phyloP scores from a whole-genome alignment of 78 protist genomes.

The Protostelium mycophagum region DNA sequence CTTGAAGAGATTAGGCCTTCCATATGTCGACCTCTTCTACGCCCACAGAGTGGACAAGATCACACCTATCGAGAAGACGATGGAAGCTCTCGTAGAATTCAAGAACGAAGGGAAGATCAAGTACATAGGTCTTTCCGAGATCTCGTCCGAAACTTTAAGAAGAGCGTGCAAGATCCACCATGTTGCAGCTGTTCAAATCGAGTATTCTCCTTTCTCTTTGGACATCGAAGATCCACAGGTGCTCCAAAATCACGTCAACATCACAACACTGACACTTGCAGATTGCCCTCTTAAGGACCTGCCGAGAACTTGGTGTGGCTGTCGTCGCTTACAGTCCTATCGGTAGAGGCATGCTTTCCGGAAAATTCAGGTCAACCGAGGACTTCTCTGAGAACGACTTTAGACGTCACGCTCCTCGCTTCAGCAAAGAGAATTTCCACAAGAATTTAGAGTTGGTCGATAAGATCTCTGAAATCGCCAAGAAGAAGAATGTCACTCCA shows the following conservation, averaged over 20 bases:
- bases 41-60: conserved; percentile 3
- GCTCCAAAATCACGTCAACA: too few relatives aligned
- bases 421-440: conserved; percentile 7
- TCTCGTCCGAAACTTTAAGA: background rate
- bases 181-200: conserved; percentile 7
- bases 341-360: conserved; percentile 32
- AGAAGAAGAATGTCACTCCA: conserved; percentile 7
- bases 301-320: conserved; percentile 15
- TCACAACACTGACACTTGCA: too few relatives aligned
- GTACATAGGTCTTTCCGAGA: background rate
- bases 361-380: background rate
- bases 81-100: background rate
- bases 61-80: background rate
- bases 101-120: background rate
- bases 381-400: background rate
- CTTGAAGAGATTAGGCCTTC: conserved; percentile 16
- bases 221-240: conserved; percentile 14
- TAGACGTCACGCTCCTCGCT: conserved; percentile 7
- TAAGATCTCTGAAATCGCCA: background rate
- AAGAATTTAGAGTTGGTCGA: conserved; percentile 10
- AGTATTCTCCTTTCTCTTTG: conserved; percentile 20
- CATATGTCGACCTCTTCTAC: conserved; percentile 29
- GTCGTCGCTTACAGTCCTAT: conserved; percentile 24
- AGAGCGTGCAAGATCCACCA: conserved; percentile 5
- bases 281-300: background rate